Evolutionary conservation across 2,329 filamentous ascomycete genomes (phyloP), one percentile per base, ranked within the genome.

Genomic region (Neoscytalidium dimidiatum): DNA sequence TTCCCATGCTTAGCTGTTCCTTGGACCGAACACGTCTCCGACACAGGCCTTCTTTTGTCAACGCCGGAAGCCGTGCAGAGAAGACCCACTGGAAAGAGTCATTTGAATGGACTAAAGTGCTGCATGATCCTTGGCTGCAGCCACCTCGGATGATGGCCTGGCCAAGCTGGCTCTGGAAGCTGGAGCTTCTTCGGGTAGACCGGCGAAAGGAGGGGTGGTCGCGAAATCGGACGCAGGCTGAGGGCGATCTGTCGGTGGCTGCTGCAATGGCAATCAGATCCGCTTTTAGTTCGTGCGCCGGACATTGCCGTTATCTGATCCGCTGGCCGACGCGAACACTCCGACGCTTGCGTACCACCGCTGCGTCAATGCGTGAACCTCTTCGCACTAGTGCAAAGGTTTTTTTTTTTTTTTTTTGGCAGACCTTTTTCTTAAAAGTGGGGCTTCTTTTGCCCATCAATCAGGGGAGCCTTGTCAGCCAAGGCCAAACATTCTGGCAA

Each of bases 271-370:
- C 11, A 51, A 51, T 62, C 58, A 38, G 58, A 62, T 62, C 58
- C 58, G 58, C 58, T 51, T 61, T 48, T 61, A 29, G 53, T 26
- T 31, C 53, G 53, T 44, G 21, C 43, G 4, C 53, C 53, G 53
- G 53, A 57, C 35, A 43, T 57, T 57, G 53, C 53, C 60, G 60
- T 17, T 62, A 62, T 62, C 60, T 62, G 60, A 62, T 62, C 60
- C 60, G 60, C 60, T 43, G 11, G 44, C 48, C 31, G 33, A 46
- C 31, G 51, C 23, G 13, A 9, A 8, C 48, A n/a, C n/a, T 23
- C 13, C 14, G 0, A 28, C 31, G 33, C 28, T 33, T 52, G 9
- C 14, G n/a, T 51, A 26, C 48, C 48, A 17, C 14, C 44, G 21
- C 6, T 9, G 31, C 38, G 38, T 9, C 17, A 17, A 17, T 14